Evolutionary conservation across 2,329 filamentous ascomycete species (phyloP).

Genomic region (Pestalotiopsis sp.): DNA sequence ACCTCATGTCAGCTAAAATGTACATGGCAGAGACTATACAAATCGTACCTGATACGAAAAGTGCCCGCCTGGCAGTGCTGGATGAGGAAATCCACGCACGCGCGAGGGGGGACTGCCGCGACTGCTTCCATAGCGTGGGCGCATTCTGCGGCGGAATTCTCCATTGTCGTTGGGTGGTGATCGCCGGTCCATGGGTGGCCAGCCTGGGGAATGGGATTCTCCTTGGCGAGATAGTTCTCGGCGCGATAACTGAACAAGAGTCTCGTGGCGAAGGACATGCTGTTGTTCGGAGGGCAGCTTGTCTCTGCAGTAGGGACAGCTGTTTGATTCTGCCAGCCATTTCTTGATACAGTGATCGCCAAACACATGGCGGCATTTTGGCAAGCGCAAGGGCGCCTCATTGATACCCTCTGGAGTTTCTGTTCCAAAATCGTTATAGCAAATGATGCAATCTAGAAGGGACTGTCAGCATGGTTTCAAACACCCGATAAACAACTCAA

Average conservation of each 20-base stretch:
- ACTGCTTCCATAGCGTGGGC: constrained; percentile 28
- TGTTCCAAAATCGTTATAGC: constrained; percentile 64
- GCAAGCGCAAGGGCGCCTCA: constrained; percentile 60
- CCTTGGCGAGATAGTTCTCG: constrained; percentile 24
- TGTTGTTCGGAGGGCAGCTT: constrained; percentile 56
- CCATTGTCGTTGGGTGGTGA: constrained; percentile 30
- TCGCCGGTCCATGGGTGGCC: constrained; percentile 13
- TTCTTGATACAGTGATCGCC: constrained; percentile 67
- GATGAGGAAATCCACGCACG: constrained; percentile 21
- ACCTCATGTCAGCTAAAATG: not conserved
- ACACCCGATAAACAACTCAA: not conserved
- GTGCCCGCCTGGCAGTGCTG: not conserved
- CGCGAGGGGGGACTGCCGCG: constrained; percentile 26
- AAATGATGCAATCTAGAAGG: constrained; percentile 60
- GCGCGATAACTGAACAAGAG: constrained; percentile 28
- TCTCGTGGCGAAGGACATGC: constrained; percentile 20
- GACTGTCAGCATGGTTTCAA: constrained; percentile 14
- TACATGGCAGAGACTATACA: not conserved
- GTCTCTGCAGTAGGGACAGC: constrained; percentile 66
- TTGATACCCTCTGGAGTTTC: constrained; percentile 59
- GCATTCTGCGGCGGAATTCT: constrained; percentile 32
- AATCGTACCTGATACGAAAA: not conserved
- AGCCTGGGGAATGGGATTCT: not conserved
- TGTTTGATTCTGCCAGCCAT: constrained; percentile 65
- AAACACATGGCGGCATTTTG: constrained; percentile 66